Conservation (phyloP, 2,329 filamentous ascomycete species). For the Annulohypoxylon truncatum region DNA sequence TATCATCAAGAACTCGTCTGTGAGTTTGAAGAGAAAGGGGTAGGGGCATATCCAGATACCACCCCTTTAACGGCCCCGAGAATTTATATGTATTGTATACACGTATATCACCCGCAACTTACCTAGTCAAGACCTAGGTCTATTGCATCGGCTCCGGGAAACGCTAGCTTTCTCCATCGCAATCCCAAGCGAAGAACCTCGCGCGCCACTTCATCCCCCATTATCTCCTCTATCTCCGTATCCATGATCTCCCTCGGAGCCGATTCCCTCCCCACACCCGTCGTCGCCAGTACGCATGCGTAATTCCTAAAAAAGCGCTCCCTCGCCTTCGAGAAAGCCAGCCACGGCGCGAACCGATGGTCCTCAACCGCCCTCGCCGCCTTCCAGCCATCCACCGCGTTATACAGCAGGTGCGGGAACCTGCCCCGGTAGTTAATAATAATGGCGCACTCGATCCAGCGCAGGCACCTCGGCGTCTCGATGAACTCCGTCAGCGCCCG, state of each 20-base stretch:
- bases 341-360: constrained; percentile 20
- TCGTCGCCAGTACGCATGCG: constrained; percentile 16
- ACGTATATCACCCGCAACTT: not conserved
- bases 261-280: constrained; percentile 17
- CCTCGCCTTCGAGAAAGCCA: constrained; percentile 20
- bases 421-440: constrained; percentile 31
- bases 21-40: too few species aligned
- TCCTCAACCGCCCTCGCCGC: constrained; percentile 5
- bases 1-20: too few species aligned
- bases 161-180: constrained; percentile 18
- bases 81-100: not conserved
- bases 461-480: constrained; percentile 20
- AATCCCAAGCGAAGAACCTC: constrained; percentile 15
- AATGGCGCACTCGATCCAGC: constrained; percentile 32
- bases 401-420: constrained; percentile 31
- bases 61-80: too few species aligned
- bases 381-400: constrained; percentile 25
- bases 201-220: constrained; percentile 7
- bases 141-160: not conserved
- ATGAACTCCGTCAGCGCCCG: constrained; percentile 26
- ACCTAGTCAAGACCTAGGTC: not conserved
- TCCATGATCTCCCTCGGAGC: constrained; percentile 27
- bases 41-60: too few species aligned
- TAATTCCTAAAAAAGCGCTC: constrained; percentile 25
- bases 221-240: not conserved